Conservation (phyloP, 148 eudicot genomes). For the Chenopodium formosanum region DNA sequence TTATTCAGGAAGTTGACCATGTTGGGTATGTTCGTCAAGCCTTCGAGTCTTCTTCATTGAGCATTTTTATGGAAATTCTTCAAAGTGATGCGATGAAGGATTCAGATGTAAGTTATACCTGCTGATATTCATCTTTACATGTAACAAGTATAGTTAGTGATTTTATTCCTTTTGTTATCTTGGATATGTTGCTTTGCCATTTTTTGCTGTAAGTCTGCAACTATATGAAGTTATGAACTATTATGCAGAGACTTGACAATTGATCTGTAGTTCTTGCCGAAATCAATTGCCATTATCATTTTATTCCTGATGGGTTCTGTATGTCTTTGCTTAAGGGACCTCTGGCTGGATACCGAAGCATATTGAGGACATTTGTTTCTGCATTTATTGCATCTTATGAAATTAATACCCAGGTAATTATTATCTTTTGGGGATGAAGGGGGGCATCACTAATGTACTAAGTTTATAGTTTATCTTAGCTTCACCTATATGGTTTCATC, state of each 20-base stretch:
- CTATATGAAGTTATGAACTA: not conserved
- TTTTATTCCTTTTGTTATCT: not conserved
- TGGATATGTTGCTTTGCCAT: not conserved
- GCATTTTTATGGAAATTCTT: slow-evolving; percentile 69
- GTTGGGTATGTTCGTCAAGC: slow-evolving; percentile 88
- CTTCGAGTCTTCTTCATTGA: slow-evolving; percentile 74
- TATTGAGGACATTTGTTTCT: slow-evolving; percentile 82
- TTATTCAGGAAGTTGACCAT: slow-evolving; percentile 82
- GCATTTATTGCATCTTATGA: slow-evolving; percentile 97
- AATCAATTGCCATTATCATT: not conserved
- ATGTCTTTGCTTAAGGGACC: slow-evolving; percentile 54
- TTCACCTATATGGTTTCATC: slow-evolving; percentile 6
- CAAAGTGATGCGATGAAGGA: slow-evolving; percentile 67
- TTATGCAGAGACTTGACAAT: not conserved
- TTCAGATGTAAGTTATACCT: slow-evolving; percentile 65
- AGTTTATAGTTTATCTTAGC: not conserved
- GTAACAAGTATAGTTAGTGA: not conserved
- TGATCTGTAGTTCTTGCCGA: not conserved
- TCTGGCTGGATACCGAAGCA: slow-evolving; percentile 77
- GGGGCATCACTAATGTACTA: slow-evolving; percentile 12
- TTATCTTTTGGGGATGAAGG: not conserved
- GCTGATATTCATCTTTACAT: not conserved
- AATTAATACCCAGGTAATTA: slow-evolving; percentile 73
- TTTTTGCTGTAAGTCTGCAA: not conserved
- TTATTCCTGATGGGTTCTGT: slow-evolving; percentile 4